Base-by-base conservation (phyloP, 139 green algal species). In the Coelastrella sp. region DNA sequence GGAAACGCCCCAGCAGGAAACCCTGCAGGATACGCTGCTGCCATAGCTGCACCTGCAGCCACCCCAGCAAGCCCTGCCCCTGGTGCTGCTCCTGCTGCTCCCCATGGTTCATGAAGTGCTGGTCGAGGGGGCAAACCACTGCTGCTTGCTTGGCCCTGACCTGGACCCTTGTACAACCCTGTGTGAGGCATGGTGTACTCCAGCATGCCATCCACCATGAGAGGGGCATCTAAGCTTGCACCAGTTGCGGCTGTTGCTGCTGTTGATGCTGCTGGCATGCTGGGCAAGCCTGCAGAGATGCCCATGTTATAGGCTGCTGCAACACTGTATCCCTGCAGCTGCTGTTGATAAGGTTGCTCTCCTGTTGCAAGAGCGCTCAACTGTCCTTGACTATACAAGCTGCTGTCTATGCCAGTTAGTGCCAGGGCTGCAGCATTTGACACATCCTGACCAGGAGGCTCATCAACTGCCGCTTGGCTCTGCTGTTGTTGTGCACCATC, bases 181-280 rank as follows among this genome's bases (percentile, higher is more conserved):
- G 37, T 77, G 68, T 77, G 68, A 5, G 68, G 68, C 19, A 38
- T 38, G 23, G 38, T 25, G 21, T 37, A 53, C 38, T 77, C 68
- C 0, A 77, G 38, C 38, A 57, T 23, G 21, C 23, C 9, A 3
- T 77, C 68, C 8, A 57, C 9, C n/a, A n/a, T n/a, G n/a, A n/a
- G n/a, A n/a, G n/a, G n/a, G n/a, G n/a, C n/a, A n/a, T n/a, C n/a
- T n/a, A n/a, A n/a, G n/a, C n/a, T n/a, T n/a, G n/a, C n/a, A n/a
- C n/a, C n/a, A n/a, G n/a, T n/a, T 21, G 38, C 68, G 41, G 7
- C 71, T 43, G 3, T 27, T 43, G 71, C 43, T 27, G 71, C 71
- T 27, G 71, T 43, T 63, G 71, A 35, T 75, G 41, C n/a, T 41
- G n/a, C 41, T 79, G 71, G 9, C 25, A 41, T 63, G 27, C n/a